phyloP scores from a whole-genome alignment of 2,329 filamentous ascomycete species.

The Sclerotiophoma versabilis region DNA sequence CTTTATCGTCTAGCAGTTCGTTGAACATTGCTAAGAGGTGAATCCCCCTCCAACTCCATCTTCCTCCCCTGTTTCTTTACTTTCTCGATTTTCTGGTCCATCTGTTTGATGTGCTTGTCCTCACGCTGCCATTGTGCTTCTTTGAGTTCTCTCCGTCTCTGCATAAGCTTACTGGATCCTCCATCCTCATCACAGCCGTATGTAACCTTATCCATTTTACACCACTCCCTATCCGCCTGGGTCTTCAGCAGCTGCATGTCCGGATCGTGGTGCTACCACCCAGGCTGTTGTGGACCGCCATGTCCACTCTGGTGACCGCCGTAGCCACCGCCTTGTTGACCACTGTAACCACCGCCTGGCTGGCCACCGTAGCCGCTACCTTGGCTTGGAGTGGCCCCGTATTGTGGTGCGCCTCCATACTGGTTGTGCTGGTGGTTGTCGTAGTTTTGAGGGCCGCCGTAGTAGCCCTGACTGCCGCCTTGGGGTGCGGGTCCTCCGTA shows the following conservation, averaged over 20 bases:
- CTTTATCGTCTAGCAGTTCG: no score
- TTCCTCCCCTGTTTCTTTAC: not conserved
- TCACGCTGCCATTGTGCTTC: not conserved
- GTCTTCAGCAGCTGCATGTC: not conserved
- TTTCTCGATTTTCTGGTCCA: not conserved
- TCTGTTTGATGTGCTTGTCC: not conserved
- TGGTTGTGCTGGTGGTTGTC: constrained; percentile 43
- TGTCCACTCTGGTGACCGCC: constrained; percentile 9
- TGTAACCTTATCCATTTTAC: not conserved
- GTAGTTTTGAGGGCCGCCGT: constrained; percentile 40
- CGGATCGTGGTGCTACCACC: constrained; percentile 28
- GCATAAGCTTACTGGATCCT: not conserved
- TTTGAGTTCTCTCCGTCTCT: not conserved
- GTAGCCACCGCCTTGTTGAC: constrained; percentile 5
- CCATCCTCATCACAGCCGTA: not conserved
- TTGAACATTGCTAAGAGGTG: no score
- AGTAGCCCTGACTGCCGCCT: constrained; percentile 25
- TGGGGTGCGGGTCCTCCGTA: constrained; percentile 40
- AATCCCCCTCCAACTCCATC: no score
- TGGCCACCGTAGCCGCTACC: constrained; percentile 10
- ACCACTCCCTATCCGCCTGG: not conserved
- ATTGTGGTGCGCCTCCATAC: constrained; percentile 24
- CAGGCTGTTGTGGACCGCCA: constrained; percentile 29
- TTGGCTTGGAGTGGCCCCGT: constrained; percentile 20
- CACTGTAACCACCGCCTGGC: not conserved